Conservation (phyloP, 768 basidiomycete genomes). For the Hericium coralloides region DNA sequence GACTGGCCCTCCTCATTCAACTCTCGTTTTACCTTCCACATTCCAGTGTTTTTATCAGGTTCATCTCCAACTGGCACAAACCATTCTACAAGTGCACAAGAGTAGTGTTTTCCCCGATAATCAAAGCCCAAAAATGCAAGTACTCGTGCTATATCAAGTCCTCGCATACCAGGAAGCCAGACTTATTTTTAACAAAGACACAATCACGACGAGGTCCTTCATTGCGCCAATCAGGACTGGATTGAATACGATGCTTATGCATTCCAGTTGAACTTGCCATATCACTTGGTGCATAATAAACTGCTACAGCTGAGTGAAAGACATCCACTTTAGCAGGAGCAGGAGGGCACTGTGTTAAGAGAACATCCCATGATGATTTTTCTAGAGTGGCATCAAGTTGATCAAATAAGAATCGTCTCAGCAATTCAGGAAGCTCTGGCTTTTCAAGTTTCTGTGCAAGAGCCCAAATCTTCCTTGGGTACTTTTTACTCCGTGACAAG, state of each 20-base stretch:
- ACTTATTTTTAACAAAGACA: neutral
- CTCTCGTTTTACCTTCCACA: no score
- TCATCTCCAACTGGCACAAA: no score
- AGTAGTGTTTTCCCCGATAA: no score
- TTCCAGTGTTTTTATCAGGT: no score
- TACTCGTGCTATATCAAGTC: neutral
- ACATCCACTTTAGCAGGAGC: neutral
- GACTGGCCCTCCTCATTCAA: no score
- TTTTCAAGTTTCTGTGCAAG: neutral
- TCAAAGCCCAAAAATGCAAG: no score
- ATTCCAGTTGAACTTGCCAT: neutral
- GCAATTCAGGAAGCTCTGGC: neutral
- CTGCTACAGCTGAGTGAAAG: neutral
- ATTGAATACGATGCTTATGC: neutral
- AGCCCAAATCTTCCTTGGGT: neutral
- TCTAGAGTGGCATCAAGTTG: neutral
- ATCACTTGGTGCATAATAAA: neutral
- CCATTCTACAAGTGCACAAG: no score
- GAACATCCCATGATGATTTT: neutral
- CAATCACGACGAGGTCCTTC: neutral
- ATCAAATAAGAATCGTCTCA: neutral
- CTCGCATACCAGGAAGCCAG: neutral
- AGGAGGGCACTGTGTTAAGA: neutral
- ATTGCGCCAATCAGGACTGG: neutral
- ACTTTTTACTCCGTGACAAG: neutral